Conservation (phyloP, 441 rosid species). For the Populus tomentosa region DNA sequence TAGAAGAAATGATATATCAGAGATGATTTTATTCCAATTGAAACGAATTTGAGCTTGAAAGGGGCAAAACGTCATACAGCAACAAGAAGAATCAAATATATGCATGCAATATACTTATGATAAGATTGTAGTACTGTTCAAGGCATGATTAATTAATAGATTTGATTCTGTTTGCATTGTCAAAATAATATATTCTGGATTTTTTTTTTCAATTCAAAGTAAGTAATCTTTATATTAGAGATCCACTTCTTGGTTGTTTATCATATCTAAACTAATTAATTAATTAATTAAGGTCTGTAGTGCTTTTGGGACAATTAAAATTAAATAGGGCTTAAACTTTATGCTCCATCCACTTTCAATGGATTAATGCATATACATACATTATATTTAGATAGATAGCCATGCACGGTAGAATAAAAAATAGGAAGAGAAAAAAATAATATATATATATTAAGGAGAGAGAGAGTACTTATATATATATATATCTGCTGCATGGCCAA, state of each 20-base stretch:
- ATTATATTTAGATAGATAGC: too few species aligned
- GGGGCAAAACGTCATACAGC: background rate
- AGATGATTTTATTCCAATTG: background rate
- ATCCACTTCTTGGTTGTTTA: background rate
- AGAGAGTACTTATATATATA: too few species aligned
- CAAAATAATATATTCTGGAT: background rate
- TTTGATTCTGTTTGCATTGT: background rate
- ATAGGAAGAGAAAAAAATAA: too few species aligned
- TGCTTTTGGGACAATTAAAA: background rate
- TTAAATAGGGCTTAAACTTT: background rate
- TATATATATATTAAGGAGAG: too few species aligned
- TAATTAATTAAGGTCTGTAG: background rate
- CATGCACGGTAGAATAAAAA: too few species aligned
- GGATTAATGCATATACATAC: background rate
- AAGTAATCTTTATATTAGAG: background rate
- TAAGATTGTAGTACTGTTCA: background rate
- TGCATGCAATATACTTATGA: background rate
- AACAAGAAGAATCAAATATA: background rate
- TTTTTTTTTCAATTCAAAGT: background rate
- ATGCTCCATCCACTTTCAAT: background rate
- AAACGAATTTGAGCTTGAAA: background rate
- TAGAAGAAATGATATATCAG: background rate
- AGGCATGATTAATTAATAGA: too few species aligned
- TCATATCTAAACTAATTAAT: background rate
- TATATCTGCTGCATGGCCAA: too few species aligned